These are phyloP conservation scores for Solanum verrucosum DNA, from an alignment of 257 asterid species.

Conservation along the genomic window DNA sequence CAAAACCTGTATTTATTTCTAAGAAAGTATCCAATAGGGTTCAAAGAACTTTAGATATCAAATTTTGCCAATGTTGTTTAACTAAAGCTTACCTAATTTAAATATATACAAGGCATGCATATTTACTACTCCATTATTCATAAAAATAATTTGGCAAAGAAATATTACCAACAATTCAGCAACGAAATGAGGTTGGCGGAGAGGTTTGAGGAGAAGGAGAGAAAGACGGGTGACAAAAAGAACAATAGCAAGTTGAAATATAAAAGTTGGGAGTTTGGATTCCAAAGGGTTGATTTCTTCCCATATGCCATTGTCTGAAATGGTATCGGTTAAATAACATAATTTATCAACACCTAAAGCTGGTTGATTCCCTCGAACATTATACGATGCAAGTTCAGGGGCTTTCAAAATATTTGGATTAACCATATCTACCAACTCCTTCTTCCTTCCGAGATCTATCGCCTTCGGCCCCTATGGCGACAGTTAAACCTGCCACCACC, in stretches of 20 bases:
- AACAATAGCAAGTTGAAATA: conserved; percentile 8
- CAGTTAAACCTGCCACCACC: neutral
- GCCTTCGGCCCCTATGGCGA: neutral
- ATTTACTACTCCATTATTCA: too few species aligned
- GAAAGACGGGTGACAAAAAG: conserved; percentile 2
- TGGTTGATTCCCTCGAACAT: neutral
- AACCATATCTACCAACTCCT: neutral
- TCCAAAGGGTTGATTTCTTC: conserved; percentile 8
- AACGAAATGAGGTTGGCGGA: conserved; percentile 10
- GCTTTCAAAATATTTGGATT: neutral
- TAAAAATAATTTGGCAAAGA: too few species aligned
- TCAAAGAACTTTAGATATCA: too few species aligned
- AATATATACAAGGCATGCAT: too few species aligned
- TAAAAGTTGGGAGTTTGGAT: conserved; percentile 8
- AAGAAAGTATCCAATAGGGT: too few species aligned
- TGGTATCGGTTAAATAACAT: conserved; percentile 1
- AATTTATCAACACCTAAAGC: neutral
- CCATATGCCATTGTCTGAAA: conserved; percentile 12
- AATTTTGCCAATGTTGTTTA: too few species aligned
- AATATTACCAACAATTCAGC: conserved; percentile 4
- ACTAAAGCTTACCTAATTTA: too few species aligned
- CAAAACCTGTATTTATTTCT: neutral
- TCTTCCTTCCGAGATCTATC: neutral
- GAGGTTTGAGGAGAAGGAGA: conserved; percentile 1
- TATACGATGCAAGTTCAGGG: neutral